Conservation (phyloP, 768 basidiomycete genomes). For the Chalciporus sphaerocephalus region DNA sequence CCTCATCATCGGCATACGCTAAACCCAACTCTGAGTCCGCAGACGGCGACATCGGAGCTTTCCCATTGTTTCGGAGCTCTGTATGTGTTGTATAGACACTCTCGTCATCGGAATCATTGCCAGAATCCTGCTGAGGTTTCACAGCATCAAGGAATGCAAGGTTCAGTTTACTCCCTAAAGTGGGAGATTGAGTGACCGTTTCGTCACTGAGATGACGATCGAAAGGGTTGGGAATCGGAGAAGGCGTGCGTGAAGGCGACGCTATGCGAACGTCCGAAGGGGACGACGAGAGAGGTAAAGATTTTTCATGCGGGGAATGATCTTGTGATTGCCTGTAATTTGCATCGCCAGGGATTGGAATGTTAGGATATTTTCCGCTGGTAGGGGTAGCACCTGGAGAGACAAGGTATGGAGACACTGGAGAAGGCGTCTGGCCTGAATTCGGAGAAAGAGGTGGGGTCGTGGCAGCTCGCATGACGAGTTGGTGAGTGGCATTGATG, state of each 20-base stretch:
- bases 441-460: constrained; percentile 35
- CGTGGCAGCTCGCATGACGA: constrained; percentile 29
- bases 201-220: constrained; percentile 84
- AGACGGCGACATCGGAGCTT: constrained; percentile 24
- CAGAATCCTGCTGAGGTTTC: constrained; percentile 28
- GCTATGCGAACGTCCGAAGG: constrained; percentile 24
- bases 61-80: constrained; percentile 20
- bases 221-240: constrained; percentile 83
- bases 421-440: constrained; percentile 31
- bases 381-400: constrained; percentile 22
- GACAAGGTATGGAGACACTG: constrained; percentile 28
- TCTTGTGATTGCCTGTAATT: constrained; percentile 2
- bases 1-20: constrained; percentile 35
- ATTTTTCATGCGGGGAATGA: constrained; percentile 16
- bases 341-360: constrained; percentile 21
- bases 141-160: constrained; percentile 59
- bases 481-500: constrained; percentile 35
- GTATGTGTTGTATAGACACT: constrained; percentile 33
- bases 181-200: constrained; percentile 24
- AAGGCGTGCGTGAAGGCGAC: constrained; percentile 29
- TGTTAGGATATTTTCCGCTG: constrained; percentile 14
- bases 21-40: constrained; percentile 32
- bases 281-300: constrained; percentile 16
- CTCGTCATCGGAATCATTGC: constrained; percentile 30
- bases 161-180: constrained; percentile 26